phyloP scores from a whole-genome alignment of 305 asterid species.

The Solanum hybrid region DNA sequence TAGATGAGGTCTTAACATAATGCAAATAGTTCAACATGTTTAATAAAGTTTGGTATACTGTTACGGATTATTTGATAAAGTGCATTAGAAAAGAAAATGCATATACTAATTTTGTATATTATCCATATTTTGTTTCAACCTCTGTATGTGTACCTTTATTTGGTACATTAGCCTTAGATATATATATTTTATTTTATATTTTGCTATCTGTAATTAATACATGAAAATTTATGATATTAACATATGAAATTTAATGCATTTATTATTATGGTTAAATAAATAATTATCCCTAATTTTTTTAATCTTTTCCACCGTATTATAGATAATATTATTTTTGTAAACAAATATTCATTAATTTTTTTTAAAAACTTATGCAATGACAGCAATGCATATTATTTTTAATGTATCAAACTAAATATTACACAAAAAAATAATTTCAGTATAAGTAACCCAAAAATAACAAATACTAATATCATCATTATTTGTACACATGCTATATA shows the following conservation, averaged over 20 bases:
- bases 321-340: too few species aligned
- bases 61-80: not conserved
- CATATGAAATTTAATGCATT: not conserved
- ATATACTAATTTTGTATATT: too few species aligned
- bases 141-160: not conserved
- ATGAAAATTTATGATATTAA: too few species aligned
- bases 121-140: not conserved
- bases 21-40: not conserved
- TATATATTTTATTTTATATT: too few species aligned
- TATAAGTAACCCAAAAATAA: too few species aligned
- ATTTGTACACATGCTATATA: not conserved
- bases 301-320: not conserved
- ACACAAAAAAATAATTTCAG: not conserved
- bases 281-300: not conserved
- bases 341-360: too few species aligned
- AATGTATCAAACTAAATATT: too few species aligned
- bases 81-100: not conserved
- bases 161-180: not conserved
- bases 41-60: not conserved
- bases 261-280: not conserved
- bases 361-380: accelerated
- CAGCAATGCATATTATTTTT: too few species aligned
- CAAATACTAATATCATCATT: not conserved
- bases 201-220: too few species aligned
- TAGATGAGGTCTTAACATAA: not conserved